Base-by-base conservation (phyloP, 331 rosid species). In the Pyracantha coccinea region DNA sequence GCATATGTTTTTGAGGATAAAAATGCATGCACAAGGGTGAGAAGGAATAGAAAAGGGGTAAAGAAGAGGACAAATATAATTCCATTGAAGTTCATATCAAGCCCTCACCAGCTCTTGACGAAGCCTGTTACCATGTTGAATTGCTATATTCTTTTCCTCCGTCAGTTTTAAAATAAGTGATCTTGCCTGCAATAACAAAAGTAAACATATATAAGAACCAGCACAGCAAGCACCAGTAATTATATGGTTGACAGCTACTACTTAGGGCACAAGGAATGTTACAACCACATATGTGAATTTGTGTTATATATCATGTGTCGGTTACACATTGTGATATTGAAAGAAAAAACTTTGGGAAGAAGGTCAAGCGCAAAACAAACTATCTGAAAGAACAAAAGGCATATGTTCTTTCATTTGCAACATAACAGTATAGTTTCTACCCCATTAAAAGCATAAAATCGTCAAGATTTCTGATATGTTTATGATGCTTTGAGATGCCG, bases 41-140 rank as follows among this genome's bases (percentile, higher is more conserved):
- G 52, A 44, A 44, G 17, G 20, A 0, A 55, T 12, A 71, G 2
- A 31, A 71, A 7, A 62, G 7, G 61, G 24, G 66, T 23, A 72
- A 72, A 58, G 67, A 57, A 28, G 55, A 57, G 19, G 44, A 35
- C 41, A 25, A 67, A 71, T 55, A 68, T 45, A 57, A 62, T 59
- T 68, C 5, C 33, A 19, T 47, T 54, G 4, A 75, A 59, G 35
- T 71, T 69, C 62, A 32, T 53, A 15, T 32, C 23, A 74, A 74
- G 58, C 60, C 55, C 90, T 85, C 78, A 93, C 98, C 96, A 93
- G 83, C 86, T 93, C 98, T 74, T 93, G 97, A 57, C 89, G 92
- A 72, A 93, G 92, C 82, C 84, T 89, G 83, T 41, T 85, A 75
- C 75, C 82, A 82, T 79, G 93, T 81, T 84, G 96, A 72, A 81